Evolutionary conservation across 257 asterid species (phyloP).

Genomic region (Ophiorrhiza pumila): DNA sequence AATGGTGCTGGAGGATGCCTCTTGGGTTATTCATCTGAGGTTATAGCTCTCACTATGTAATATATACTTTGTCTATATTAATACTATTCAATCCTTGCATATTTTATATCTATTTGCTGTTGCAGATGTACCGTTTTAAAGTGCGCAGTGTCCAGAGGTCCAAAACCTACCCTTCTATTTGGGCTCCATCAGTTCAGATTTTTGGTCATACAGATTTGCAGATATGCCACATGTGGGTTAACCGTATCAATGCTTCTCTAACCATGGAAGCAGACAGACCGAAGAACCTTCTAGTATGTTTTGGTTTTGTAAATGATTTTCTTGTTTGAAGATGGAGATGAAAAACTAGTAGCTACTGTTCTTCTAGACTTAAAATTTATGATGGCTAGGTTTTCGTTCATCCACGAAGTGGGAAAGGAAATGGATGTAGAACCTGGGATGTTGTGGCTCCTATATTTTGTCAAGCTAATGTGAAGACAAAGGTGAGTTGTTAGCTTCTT

Average conservation of each 20-base stretch:
- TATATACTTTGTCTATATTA: slow-evolving; percentile 12
- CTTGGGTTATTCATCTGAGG: slow-evolving; percentile 60
- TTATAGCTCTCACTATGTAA: slow-evolving; percentile 27
- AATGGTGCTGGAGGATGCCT: slow-evolving; percentile 44
- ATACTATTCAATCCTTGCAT: slow-evolving; percentile 12
- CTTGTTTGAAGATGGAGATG: slow-evolving; percentile 22
- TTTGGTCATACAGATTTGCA: slow-evolving; percentile 69
- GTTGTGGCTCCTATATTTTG: slow-evolving; percentile 79
- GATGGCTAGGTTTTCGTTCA: slow-evolving; percentile 80
- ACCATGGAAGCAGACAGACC: slow-evolving; percentile 56
- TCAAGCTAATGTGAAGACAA: slow-evolving; percentile 77
- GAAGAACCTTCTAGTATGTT: slow-evolving; percentile 79
- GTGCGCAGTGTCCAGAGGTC: slow-evolving; percentile 64
- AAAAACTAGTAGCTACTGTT: slow-evolving; percentile 17
- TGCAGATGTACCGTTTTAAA: slow-evolving; percentile 80
- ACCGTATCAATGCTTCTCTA: slow-evolving; percentile 45
- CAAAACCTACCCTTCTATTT: slow-evolving; percentile 50
- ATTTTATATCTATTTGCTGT: slow-evolving; percentile 21
- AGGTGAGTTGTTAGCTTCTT: slow-evolving; percentile 43
- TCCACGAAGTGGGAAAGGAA: slow-evolving; percentile 92
- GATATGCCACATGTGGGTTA: slow-evolving; percentile 70
- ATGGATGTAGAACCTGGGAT: slow-evolving; percentile 82
- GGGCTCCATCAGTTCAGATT: slow-evolving; percentile 56
- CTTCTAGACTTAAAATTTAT: slow-evolving; percentile 25
- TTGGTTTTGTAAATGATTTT: neutral